Evolutionary conservation across 2,329 filamentous ascomycete species (phyloP), one percentile per base, ranked within the genome.

Genomic region (Acarospora socialis): DNA sequence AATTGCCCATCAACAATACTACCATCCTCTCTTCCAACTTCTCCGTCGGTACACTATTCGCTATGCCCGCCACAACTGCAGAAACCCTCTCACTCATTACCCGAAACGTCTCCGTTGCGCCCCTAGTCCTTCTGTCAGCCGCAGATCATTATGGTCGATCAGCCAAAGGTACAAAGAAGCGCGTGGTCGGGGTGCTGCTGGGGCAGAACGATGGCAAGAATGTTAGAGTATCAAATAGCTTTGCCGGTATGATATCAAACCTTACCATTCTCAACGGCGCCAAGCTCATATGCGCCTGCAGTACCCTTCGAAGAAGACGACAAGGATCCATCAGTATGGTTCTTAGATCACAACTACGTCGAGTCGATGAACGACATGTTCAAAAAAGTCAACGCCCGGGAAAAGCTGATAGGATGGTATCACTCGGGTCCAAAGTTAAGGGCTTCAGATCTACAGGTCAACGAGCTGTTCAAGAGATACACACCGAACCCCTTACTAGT

Each of bases 331-430:
- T 92, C 87, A 21, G 90, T 98, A 54, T 98, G 90, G 90, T 98
- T 95, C 56, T 64, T 98, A 43, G 90, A 98, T 57, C 90, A 98
- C 70, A 95, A 95, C 70, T 98, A 94, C 52, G 81, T 98, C 58
- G 90, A 98, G 61, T 82, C 79, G 47, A 98, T 98, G 90, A 92
- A 90, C 63, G 90, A 95, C 60, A 98, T 98, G 90, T 98, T 98
- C 72, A 98, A 98, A 69, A 95, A 95, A 65, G 86, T 98, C 68
- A 98, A 98, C 65, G 90, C 90, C 39, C 70, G 82, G 43, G 90
- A 98, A 66, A 95, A 95, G 74, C 71, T 98, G 56, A 92, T 98
- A 69, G 90, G 90, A 52, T 98, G 90, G 90, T 98, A 98, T 60
- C 90, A 98, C 62, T 92, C 90, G 13, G 90, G 90, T 24, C 90